Percentiles rank a stretch among this genome's conserved stretches.
Conservation (phyloP, 1,284 basidiomycete genomes). For the Tylopilus orsonianus region DNA sequence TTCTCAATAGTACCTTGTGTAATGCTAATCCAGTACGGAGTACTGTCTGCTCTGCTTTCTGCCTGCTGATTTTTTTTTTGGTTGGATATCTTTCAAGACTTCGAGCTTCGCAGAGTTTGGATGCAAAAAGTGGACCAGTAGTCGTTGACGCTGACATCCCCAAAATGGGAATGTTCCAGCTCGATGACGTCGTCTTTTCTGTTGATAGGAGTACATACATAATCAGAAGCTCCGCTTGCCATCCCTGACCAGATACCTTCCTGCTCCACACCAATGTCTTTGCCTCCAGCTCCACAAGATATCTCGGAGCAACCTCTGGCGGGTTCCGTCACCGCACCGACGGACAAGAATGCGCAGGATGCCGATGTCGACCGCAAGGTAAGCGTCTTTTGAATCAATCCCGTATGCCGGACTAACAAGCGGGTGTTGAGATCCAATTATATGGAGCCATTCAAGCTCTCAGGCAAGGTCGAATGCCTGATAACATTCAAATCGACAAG, state of each 20-base stretch:
- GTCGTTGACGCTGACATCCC: no score
- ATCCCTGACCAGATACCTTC: no score
- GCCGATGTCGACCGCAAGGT: constrained; percentile 68
- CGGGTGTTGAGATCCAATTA: constrained; percentile 50
- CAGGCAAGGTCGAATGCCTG: constrained; percentile 74
- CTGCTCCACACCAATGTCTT: constrained; percentile 51
- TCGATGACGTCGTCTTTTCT: constrained; percentile 24
- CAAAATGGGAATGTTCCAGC: no score
- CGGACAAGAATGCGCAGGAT: constrained; percentile 51
- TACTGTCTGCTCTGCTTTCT: no score
- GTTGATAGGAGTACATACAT: constrained; percentile 17
- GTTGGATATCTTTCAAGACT: no score
- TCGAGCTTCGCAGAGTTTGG: no score
- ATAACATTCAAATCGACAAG: constrained; percentile 78
- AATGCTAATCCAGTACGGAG: no score
- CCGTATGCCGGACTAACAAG: background rate
- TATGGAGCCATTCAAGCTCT: constrained; percentile 82
- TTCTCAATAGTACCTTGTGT: no score
- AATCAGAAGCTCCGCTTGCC: constrained; percentile 1
- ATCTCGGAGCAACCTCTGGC: constrained; percentile 53
- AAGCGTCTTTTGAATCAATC: background rate
- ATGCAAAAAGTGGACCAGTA: no score
- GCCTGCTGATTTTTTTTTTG: no score
- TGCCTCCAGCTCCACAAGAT: constrained; percentile 59
- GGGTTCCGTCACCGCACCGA: constrained; percentile 57